Evolutionary conservation across 768 basidiomycete genomes (phyloP), one percentile per base, ranked within the genome.

Genomic region (Neoboletus brunneissimus): DNA sequence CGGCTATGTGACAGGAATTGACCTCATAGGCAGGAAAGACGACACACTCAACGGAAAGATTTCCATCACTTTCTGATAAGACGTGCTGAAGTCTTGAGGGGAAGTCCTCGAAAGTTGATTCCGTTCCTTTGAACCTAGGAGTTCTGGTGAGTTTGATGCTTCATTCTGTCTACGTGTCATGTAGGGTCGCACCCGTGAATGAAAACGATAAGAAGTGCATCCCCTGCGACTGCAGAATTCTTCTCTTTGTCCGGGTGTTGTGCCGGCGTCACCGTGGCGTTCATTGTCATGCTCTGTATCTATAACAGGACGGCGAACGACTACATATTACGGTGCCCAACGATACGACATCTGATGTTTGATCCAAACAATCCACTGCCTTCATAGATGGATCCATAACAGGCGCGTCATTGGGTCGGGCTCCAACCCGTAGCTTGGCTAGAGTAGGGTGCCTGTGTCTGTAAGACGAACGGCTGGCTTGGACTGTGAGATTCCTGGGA

Each of bases 1-100:
- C 20, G 37, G 10, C 13, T 35, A 54, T 56, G 40, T 45, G 46
- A 60, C 52, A 48, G 54, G 49, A 11, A 64, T 54, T 62, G 57
- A 89, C 91, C 79, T 97, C 90, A 63, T 96, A 98, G 2, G 85
- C 86, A 23, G 94, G 94, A 66, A 96, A 97, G 15, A 92, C 77
- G n/a, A 87, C 72, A 57, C 82, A 88, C 68, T 95, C 89, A 11
- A 90, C 84, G 32, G 66, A 66, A 5, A 83, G 72, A 38, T 81
- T 74, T 3, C 75, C 69, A 25, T 89, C 75, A 0, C 84, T 87
- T 64, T 89, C 82, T 8, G 84, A 75, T 5, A 96, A 76, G 42
- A 93, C 72, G 65, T 96, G 91, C 56, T 84, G 82, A 29, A 98
- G 75, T 50, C 92, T 79, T 49, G 85, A 78, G 1, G 94, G 94